Conservation (phyloP, 2,329 filamentous ascomycete species). For the Uncinocarpus reesii region DNA sequence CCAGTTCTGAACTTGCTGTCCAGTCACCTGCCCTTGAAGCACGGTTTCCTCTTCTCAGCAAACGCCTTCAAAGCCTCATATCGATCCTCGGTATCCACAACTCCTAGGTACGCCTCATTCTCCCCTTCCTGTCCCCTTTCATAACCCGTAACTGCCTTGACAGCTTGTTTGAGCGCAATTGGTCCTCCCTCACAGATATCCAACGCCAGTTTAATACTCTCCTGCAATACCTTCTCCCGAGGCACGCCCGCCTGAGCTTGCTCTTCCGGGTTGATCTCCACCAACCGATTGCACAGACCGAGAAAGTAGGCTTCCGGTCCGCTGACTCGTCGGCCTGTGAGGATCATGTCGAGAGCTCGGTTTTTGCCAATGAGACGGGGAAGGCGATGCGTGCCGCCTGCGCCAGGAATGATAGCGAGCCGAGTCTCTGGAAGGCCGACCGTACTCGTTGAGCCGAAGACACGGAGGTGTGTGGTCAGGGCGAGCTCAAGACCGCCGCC, state of each 20-base stretch:
- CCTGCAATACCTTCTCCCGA: conserved; percentile 57
- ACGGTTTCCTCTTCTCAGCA: conserved; percentile 60
- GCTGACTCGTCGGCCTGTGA: conserved; percentile 77
- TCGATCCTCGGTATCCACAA: conserved; percentile 74
- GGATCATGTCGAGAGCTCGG: conserved; percentile 77
- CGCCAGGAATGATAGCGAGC: conserved; percentile 87
- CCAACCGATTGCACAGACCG: conserved; percentile 79
- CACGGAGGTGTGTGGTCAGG: conserved; percentile 76
- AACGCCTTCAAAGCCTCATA: conserved; percentile 84
- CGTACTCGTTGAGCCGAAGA: conserved; percentile 66
- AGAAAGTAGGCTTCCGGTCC: conserved; percentile 84
- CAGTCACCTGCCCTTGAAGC: conserved; percentile 49
- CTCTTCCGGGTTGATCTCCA: conserved; percentile 58
- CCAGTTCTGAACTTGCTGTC: background rate
- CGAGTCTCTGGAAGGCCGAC: conserved; percentile 86
- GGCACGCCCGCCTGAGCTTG: conserved; percentile 47
- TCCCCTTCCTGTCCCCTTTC: conserved; percentile 61
- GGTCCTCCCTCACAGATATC: conserved; percentile 88
- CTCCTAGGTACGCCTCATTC: conserved; percentile 73
- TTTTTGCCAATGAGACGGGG: conserved; percentile 67
- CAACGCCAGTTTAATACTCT: conserved; percentile 65
- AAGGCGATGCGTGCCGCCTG: conserved; percentile 82
- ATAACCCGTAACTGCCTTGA: conserved; percentile 65
- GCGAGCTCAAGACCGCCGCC: conserved; percentile 91
- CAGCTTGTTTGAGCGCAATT: conserved; percentile 65